Evolutionary conservation across 2,329 filamentous ascomycete genomes (phyloP), one percentile per base, ranked within the genome.

Genomic region (Stylonectria norvegica): DNA sequence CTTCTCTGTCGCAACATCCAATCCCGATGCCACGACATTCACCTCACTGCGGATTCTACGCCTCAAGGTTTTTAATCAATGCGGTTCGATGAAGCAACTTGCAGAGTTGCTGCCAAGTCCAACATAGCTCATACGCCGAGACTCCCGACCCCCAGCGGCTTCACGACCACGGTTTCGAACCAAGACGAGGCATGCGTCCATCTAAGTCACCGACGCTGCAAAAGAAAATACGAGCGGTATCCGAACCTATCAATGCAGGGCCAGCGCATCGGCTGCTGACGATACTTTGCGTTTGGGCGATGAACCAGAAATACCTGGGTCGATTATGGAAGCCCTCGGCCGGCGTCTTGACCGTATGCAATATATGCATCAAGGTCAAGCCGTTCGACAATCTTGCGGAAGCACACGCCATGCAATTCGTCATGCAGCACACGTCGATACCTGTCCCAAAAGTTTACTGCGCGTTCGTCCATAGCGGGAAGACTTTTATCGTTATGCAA

Each of bases 401-500:
- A 53, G 68, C 62, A 19, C 52, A 55, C 27, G 55, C 68, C 3
- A 67, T 74, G 58, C 47, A 58, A 17, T 71, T 64, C 34, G 45
- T 74, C 33, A 57, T 62, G 5, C 33, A 56, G 11, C 57, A 69
- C 35, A 74, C 69, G 4, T 58, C 57, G 2, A 61, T 74, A 18
- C 70, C 68, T 5, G 66, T 73, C 2, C 70, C 71, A 2, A 60
- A 63, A 17, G 58, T 73, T 1, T 59, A 69, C 45, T 67, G 55
- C 44, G 60, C 68, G 10, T 73, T 72, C 42, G 36, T 50, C 3
- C 55, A 63, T 40, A 54, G 59, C 17, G 58, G 55, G 15, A 38
- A 43, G 10, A 51, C 62, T 1, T 73, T 70, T 45, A 69, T 73
- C 39, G 52, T 71, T 2, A 74, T 73, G 68, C 53, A 63, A 20